phyloP scores from a whole-genome alignment of 202 grass and related monocot genomes.

The Zizania palustris region DNA sequence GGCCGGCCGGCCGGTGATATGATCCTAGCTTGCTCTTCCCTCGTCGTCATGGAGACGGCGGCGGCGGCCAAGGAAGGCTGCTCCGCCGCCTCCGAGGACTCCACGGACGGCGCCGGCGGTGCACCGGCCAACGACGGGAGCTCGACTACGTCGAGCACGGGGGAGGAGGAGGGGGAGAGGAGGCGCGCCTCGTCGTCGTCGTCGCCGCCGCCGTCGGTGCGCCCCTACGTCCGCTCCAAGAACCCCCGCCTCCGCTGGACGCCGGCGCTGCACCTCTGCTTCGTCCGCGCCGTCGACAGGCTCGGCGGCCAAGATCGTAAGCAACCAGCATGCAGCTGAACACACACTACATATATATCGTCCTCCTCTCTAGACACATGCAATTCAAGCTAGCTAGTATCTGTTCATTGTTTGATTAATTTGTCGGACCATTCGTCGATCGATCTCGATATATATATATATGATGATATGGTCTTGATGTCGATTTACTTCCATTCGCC shows the following conservation, averaged over 20 bases:
- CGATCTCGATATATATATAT: neutral
- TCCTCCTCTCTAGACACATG: neutral
- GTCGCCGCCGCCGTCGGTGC: constrained; percentile 20
- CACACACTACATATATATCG: neutral
- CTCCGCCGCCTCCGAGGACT: no score
- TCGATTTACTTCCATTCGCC: neutral
- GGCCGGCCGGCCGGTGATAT: neutral
- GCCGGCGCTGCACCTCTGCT: constrained; percentile 66
- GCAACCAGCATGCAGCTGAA: neutral
- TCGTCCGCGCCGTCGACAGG: constrained; percentile 63
- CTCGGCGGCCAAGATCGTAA: constrained; percentile 77
- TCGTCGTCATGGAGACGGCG: neutral
- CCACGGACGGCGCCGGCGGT: neutral
- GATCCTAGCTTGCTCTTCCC: neutral
- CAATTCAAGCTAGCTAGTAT: neutral
- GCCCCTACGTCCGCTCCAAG: constrained; percentile 69
- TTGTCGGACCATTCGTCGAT: neutral
- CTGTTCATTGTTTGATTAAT: neutral
- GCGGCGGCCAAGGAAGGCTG: neutral
- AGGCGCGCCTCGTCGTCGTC: neutral
- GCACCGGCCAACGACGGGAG: constrained; percentile 22
- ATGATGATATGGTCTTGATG: neutral
- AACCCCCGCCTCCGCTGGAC: constrained; percentile 80
- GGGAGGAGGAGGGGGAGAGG: constrained; percentile 52
- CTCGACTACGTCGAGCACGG: constrained; percentile 45